These are phyloP conservation scores for Scleromitrula shiraiana DNA, from an alignment of 2,329 filamentous ascomycete genomes.

Conservation along the genomic window DNA sequence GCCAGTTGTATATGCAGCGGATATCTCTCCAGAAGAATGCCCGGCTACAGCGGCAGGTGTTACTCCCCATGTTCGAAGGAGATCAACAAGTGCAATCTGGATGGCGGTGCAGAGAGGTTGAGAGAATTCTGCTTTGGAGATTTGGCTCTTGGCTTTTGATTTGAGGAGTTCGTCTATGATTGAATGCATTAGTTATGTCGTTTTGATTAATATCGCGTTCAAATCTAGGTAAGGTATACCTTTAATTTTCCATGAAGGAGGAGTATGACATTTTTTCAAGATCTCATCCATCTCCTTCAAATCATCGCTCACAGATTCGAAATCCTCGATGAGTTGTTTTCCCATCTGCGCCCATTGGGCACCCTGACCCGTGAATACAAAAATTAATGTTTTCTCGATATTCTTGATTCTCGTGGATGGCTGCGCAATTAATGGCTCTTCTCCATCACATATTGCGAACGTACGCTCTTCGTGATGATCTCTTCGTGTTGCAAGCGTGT, in stretches of 20 bases:
- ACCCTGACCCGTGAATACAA: constrained; percentile 24
- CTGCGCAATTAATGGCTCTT: neutral
- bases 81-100: constrained; percentile 17
- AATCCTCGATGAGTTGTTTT: neutral
- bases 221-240: neutral
- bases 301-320: neutral
- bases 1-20: constrained; percentile 33
- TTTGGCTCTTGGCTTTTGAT: constrained; percentile 20
- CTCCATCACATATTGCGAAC: neutral
- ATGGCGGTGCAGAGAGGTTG: constrained; percentile 20
- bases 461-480: neutral
- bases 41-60: constrained; percentile 30
- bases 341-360: constrained; percentile 15
- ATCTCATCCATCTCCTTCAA: neutral
- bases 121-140: constrained; percentile 9
- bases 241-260: neutral
- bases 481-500: neutral
- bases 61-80: constrained; percentile 22
- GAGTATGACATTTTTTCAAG: neutral
- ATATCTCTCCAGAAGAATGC: constrained; percentile 36
- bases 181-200: constrained; percentile 12
- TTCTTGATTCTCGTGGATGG: neutral
- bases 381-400: no score
- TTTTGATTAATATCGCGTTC: neutral
- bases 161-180: constrained; percentile 23